Base-by-base conservation (phyloP, 495 filamentous ascomycete genomes). In the Penicillium antarcticum region DNA sequence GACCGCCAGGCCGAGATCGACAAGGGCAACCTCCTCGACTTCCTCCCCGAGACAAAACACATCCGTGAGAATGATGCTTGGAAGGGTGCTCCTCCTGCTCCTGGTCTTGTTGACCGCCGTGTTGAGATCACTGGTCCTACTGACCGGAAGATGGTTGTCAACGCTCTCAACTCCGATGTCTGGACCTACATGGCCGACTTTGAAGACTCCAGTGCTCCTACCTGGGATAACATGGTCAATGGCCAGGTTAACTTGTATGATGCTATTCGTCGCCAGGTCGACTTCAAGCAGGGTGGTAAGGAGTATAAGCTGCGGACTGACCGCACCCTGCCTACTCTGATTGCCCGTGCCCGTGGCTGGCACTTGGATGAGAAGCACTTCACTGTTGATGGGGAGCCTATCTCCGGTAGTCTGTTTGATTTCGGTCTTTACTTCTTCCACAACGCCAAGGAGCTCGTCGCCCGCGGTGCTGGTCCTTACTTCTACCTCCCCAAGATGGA, bases 151-250 rank as follows among this genome's bases (percentile, higher is more conserved):
- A 99, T 99, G 94, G 91, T 99, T 34, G 89, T 99, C 48, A 99
- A 99, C 72, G 94, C 94, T 5, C 63, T 99, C 68, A 99, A 99
- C 71, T 86, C 92, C 33, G 83, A 97, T 65, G 95, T 97, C 16
- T 99, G 89, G 90, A 97, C 94, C 24, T 99, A 99, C 68, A 99
- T 99, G 94, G 95, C 94, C 23, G 94, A 99, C 76, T 94, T 99
- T 50, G 94, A 99, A 75, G 94, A 99, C 69, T 97, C 94, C 4
- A 96, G 82, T 69, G 94, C 95, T 19, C 94, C 94, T 26, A 97
- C 94, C 19, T 99, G 94, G 94, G 91, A 96, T 42, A 99, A 97
- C 79, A 97, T 99, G 92, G 83, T 97, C 75, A 94, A 94, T 66
- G 94, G 94, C 46, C 94, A 99, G 77, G 85, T 97, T 45, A 99